Evolutionary conservation across 495 filamentous ascomycete genomes (phyloP), one percentile per base, ranked within the genome.

Genomic region (Podospora sp.): DNA sequence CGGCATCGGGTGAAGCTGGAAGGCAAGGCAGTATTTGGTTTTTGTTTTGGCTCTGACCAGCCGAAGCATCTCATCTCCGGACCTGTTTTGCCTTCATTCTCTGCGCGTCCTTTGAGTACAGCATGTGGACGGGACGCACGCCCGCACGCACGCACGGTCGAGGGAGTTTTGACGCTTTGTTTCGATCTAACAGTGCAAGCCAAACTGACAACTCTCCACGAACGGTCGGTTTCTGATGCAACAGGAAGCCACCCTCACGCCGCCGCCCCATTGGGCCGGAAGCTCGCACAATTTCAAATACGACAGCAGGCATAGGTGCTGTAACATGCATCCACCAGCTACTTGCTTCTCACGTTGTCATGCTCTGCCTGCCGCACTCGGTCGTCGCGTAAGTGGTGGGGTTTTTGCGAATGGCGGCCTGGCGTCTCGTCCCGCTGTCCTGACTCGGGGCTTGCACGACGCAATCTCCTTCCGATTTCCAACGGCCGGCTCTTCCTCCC

Each of bases 21-120:
- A 16, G 22, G 22, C 53, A 14, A 21, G 52, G 52, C 12, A 57
- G 21, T 57, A 57, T 57, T 57, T 57, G 53, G 26, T 20, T 57
- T 55, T 57, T 18, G 22, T 27, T 27, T 57, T 53, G 18, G 11
- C 51, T 53, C 24, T 24, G 20, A 24, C 51, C 51, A 53, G 24
- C 29, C 29, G 29, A 33, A 33, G 29, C 29, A 33, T 33, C 29
- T 33, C 29, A 33, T 33, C 29, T 33, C 29, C 29, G 40, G 5
- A 4, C 14, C 40, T 12, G 5, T 14, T 2, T 11, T 11, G 40
- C 40, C 40, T 46, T 46, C 40, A 46, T 18, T 18, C 40, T 46
- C 12, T 46, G 40, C 40, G 40, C 40, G 16, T 11, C 5, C 40
- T 11, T 46, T 46, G 11, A 2, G 40, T 11, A 18, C 40, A 2